Evolutionary conservation across 257 asterid genomes (phyloP).

Genomic region (Rhazya stricta): DNA sequence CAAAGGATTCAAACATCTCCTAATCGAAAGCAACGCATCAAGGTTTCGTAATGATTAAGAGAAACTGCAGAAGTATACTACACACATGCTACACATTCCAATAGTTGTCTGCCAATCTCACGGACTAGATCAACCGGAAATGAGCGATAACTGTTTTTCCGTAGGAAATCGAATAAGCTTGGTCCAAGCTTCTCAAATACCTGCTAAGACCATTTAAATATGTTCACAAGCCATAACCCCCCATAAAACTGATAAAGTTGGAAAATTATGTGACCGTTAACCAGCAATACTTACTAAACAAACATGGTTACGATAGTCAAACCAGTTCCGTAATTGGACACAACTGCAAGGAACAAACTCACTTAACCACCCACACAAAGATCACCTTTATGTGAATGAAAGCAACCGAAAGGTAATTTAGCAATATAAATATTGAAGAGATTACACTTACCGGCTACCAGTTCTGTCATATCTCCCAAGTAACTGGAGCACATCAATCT

Average conservation of each 20-base stretch:
- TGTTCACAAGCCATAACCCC: constrained; percentile 38
- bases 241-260: constrained; percentile 24
- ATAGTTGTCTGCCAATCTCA: constrained; percentile 54
- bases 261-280: constrained; percentile 30
- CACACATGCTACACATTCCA: constrained; percentile 64
- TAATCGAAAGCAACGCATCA: constrained; percentile 17
- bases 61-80: constrained; percentile 21
- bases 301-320: constrained; percentile 58
- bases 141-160: constrained; percentile 51
- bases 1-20: constrained; percentile 15
- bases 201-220: constrained; percentile 45
- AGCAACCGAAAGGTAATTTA: constrained; percentile 3
- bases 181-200: constrained; percentile 68
- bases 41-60: constrained; percentile 4
- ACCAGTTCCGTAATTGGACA: constrained; percentile 60
- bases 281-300: constrained; percentile 48
- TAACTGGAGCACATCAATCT: constrained; percentile 50
- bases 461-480: constrained; percentile 49
- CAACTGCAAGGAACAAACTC: constrained; percentile 53
- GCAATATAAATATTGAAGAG: constrained; percentile 11
- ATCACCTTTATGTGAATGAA: constrained; percentile 18
- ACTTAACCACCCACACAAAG: constrained; percentile 32
- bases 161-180: constrained; percentile 55
- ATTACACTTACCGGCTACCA: constrained; percentile 42
- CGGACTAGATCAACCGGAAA: constrained; percentile 61